Base-by-base conservation (phyloP, 805 yeast genomes). In the Candida silvicultrix region DNA sequence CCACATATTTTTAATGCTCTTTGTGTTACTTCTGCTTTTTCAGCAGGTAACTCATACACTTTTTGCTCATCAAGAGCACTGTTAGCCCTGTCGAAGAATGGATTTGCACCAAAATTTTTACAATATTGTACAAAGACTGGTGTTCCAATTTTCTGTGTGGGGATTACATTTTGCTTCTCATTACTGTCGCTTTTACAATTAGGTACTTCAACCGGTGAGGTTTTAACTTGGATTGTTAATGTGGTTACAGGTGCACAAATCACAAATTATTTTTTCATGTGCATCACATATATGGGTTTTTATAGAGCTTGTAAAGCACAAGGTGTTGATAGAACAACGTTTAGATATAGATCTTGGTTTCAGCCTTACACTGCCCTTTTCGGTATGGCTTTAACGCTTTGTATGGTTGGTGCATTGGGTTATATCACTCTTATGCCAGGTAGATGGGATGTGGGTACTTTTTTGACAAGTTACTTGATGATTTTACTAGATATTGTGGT, bases 401-500 rank as follows among this genome's bases (percentile, higher is more conserved):
- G 70, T 52, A 71, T 86, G 86, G 61, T 78, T 51, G 64, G 78
- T 54, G 64, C 78, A 22, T 76, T 78, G 45, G 95, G 95, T 9
- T 88, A 85, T 66, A 68, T 79, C 4, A 83, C 79, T 1, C 86
- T 88, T 65, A 62, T 83, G 51, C 82, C 83, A n/a, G 87, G 84
- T 14, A 55, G 66, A 42, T 87, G 92, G 89, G 60, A 70, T n/a
- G 72, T 73, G 22, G 73, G 78, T 50, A 67, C 73, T 22, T 87
- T 88, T 65, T 69, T 85, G 56, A 84, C 80, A 61, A 77, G 75
- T 56, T 88, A 88, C 60, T 69, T 88, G 53, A 85, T 85, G 89
- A 71, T 84, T 10, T 82, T 85, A 45, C 55, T 80, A 40, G 73
- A 71, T 44, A 58, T 79, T 29, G 70, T 54, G 2, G 63, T 78